phyloP scores from a whole-genome alignment of 371 early-diverging fungal genomes.

The Rozella allomycis region DNA sequence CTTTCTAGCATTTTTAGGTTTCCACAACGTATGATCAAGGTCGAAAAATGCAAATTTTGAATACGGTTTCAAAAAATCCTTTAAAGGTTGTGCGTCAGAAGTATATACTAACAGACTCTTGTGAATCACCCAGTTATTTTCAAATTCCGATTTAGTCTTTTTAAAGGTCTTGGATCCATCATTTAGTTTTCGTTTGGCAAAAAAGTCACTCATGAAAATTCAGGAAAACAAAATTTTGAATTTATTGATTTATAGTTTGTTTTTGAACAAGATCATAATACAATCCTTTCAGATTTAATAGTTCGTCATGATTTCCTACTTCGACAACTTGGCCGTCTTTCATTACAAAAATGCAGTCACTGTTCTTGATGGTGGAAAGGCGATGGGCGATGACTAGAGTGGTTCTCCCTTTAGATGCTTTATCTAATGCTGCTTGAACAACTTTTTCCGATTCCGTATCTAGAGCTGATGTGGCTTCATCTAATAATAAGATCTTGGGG shows the following conservation, averaged over 20 bases:
- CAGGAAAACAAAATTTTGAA: no score
- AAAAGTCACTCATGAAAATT: no score
- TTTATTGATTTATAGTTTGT: no score
- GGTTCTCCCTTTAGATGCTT: slow-evolving; percentile 47
- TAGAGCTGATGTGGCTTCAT: slow-evolving; percentile 37
- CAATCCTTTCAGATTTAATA: slow-evolving; percentile 1
- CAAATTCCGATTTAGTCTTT: no score
- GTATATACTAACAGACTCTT: no score
- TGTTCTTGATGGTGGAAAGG: slow-evolving; percentile 24
- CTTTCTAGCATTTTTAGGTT: slow-evolving; percentile 32
- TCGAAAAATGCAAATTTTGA: slow-evolving; percentile 60
- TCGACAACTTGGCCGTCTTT: slow-evolving; percentile 4
- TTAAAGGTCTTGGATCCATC: no score
- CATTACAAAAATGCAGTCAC: slow-evolving; percentile 10
- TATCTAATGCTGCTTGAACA: slow-evolving; percentile 58
- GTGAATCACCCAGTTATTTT: no score
- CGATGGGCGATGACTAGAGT: slow-evolving; percentile 88
- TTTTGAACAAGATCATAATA: slow-evolving; percentile 1
- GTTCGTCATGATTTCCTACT: slow-evolving; percentile 3
- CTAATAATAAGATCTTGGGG: slow-evolving; percentile 10
- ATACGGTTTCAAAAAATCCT: no score
- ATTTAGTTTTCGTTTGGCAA: no score
- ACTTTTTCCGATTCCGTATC: slow-evolving; percentile 53
- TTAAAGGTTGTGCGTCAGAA: no score
- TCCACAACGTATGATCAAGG: slow-evolving; percentile 51